phyloP scores from a whole-genome alignment of 768 basidiomycete species.

The Scleroderma citrinum region DNA sequence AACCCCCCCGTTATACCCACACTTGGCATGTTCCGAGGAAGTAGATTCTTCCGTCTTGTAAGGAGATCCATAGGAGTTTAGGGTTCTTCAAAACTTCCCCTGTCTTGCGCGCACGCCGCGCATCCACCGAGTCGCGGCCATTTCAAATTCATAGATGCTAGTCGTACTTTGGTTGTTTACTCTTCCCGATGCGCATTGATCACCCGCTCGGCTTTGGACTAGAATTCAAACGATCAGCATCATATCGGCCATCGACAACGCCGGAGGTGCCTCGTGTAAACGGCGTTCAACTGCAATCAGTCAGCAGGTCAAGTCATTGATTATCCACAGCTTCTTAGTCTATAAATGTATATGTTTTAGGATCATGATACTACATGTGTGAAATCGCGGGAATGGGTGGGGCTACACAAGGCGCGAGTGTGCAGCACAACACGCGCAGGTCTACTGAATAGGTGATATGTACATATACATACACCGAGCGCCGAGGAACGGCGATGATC shows the following conservation, averaged over 20 bases:
- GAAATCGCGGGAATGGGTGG: constrained; percentile 3
- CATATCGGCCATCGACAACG: background rate
- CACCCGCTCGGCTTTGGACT: background rate
- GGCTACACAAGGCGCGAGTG: constrained; percentile 2
- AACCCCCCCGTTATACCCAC: background rate
- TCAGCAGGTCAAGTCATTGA: background rate
- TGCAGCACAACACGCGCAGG: background rate
- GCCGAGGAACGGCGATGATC: background rate
- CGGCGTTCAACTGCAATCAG: background rate
- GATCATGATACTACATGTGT: background rate
- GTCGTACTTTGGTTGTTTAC: background rate
- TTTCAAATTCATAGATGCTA: background rate
- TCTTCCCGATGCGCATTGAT: background rate
- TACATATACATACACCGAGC: background rate
- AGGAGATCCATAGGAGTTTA: background rate
- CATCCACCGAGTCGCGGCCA: background rate
- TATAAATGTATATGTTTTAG: background rate
- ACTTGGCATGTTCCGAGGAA: background rate
- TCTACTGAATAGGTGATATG: constrained; percentile 1
- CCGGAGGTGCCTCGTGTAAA: background rate
- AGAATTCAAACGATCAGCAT: background rate
- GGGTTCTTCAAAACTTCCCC: background rate
- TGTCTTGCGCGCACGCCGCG: background rate
- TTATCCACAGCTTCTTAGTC: background rate
- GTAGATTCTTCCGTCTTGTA: background rate